Conservation (phyloP, 306 rosid species). For the Mucuna pruriens region DNA sequence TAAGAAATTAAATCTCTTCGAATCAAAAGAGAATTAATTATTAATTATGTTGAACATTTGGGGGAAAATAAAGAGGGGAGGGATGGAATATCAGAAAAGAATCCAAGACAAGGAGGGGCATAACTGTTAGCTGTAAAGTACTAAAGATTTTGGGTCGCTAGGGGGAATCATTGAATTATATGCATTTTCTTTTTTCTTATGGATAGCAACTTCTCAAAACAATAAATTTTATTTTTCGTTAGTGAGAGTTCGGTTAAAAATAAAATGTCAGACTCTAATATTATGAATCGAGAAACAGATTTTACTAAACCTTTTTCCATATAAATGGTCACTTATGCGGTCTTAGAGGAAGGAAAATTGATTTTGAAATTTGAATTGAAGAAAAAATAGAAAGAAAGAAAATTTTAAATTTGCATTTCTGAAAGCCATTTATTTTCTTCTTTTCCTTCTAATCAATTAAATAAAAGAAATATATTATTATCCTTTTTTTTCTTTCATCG, state of each 20-base stretch:
- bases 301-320: background rate
- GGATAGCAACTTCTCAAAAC: background rate
- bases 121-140: background rate
- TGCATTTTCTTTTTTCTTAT: background rate
- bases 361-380: no score
- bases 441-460: background rate
- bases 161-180: background rate
- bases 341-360: no score
- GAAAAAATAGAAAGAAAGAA: background rate
- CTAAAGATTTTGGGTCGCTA: background rate
- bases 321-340: no score
- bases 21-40: background rate
- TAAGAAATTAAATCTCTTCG: background rate
- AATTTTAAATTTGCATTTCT: background rate
- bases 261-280: background rate
- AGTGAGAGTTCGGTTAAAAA: background rate
- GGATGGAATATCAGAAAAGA: background rate
- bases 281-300: background rate
- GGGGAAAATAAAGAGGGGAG: background rate
- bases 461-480: background rate
- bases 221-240: background rate
- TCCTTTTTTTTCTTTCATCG: background rate
- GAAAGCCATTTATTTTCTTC: background rate
- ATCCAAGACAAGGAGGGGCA: background rate
- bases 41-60: background rate